Evolutionary conservation across 371 early-diverging fungal species (phyloP).

Genomic region (Mucor ambiguus): DNA sequence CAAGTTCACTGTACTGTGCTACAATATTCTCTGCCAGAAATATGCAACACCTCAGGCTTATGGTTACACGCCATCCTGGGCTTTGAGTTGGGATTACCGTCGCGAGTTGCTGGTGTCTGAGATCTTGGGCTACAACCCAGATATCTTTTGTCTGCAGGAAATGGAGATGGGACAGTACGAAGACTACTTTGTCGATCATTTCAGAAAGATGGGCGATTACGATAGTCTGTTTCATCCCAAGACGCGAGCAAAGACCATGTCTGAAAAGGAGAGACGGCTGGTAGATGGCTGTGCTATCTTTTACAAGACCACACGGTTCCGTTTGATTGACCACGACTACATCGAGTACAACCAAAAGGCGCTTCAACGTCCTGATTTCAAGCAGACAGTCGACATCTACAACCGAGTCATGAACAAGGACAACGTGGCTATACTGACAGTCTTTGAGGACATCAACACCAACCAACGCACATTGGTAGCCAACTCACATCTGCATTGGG

Average conservation of each 20-base stretch:
- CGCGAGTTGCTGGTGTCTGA: conserved; percentile 91
- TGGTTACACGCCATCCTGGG: conserved; percentile 98
- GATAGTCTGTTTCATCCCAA: conserved; percentile 95
- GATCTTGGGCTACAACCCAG: conserved; percentile 85
- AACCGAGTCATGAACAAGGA: conserved; percentile 97
- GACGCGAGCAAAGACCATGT: conserved; percentile 91
- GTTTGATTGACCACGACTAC: conserved; percentile 74
- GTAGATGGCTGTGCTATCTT: conserved; percentile 99
- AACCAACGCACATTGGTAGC: conserved; percentile 77
- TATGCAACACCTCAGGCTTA: conserved; percentile 90
- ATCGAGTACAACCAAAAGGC: conserved; percentile 96
- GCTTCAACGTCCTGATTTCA: conserved; percentile 85
- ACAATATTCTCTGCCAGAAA: conserved; percentile 94
- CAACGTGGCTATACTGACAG: conserved; percentile 90
- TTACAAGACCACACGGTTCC: conserved; percentile 70
- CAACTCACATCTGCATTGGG: conserved; percentile 96
- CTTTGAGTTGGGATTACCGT: conserved; percentile 93
- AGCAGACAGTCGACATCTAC: conserved; percentile 91
- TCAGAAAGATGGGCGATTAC: conserved; percentile 79
- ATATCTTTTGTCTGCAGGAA: conserved; percentile 95
- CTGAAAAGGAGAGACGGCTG: conserved; percentile 80
- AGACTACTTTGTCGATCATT: conserved; percentile 79
- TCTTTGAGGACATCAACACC: conserved; percentile 85
- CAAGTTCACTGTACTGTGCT: conserved; percentile 87
- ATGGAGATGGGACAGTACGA: conserved; percentile 88